Base-by-base conservation (phyloP, 129 eudicot species). In the Saussurea involucrata region DNA sequence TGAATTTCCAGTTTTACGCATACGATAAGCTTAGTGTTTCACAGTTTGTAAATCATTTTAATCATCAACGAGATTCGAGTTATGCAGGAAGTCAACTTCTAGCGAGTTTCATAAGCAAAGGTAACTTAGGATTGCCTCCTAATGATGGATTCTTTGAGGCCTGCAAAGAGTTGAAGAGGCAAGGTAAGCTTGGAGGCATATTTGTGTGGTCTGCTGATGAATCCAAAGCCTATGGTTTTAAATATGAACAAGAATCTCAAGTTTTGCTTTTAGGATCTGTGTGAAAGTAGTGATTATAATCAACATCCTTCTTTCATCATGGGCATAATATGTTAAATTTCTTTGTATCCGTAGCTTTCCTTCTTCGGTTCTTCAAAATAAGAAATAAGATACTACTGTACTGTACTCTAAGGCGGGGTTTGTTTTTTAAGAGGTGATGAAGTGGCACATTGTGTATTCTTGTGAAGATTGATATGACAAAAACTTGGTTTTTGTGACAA, bases 1-100 rank as follows among this genome's bases (percentile, higher is more conserved):
- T 88, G 46, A 88, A 88, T 58, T 88, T 86, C 68, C 93, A 88
- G 68, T 83, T 88, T 66, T 86, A 88, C 15, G 86, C 88, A 0
- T 88, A 88, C 25, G 86, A 86, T 63, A 68, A 76, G 44, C 71
- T 73, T 10, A 76, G 71, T 27, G 87, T 86, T 69, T 75, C 84
- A 3, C 78, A 82, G 70, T 80, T 80, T 63, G 31, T 84, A 4
- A 9, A 66, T 3, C 73, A 66, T 20, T 84, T 75, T 67, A 46
- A 80, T 24, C 73, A 29, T 55, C 76, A 64, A 66, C 82, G 80
- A 55, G 69, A 10, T 68, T 29, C 63, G 31, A 84, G 77, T 25
- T 80, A 84, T 25, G 55, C 44, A 31, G 88, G 88, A 61, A 76
- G 85, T 66, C 84, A 76, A 32, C 29, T 84, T 71, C 65, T 84